A percentile compares a stretch with the other conserved stretches of the same genome.
phyloP scores from a whole-genome alignment of 1,139 yeast species.

The Lodderomyces elongisporus region DNA sequence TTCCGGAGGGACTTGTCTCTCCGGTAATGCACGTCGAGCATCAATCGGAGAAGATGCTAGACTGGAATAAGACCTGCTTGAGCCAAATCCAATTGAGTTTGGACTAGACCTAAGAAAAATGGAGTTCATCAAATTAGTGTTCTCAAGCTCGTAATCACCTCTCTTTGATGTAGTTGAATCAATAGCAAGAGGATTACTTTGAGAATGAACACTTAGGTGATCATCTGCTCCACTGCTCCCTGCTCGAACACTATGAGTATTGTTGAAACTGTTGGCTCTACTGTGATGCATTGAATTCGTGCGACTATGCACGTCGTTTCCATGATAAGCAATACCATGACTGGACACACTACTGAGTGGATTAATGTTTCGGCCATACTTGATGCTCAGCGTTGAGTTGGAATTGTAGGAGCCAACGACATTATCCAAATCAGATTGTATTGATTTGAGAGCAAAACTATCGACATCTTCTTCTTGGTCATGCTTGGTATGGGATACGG shows the following conservation, averaged over 20 bases:
- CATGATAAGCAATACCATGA: background rate
- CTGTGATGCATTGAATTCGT: constrained; percentile 13
- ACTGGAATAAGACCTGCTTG: constrained; percentile 3
- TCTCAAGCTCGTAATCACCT: constrained; percentile 36
- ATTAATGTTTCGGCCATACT: constrained; percentile 19
- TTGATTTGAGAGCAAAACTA: constrained; percentile 17
- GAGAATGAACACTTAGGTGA: constrained; percentile 6
- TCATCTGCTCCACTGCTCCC: background rate
- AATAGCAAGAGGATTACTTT: constrained; percentile 6
- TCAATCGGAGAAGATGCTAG: constrained; percentile 6
- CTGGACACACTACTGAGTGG: background rate
- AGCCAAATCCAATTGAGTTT: constrained; percentile 6
- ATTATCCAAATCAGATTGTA: constrained; percentile 39
- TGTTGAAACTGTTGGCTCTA: constrained; percentile 17
- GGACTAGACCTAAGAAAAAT: constrained; percentile 13
- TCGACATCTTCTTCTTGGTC: background rate
- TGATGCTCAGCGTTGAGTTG: constrained; percentile 40
- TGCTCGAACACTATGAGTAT: constrained; percentile 3
- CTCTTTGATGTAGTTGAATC: background rate
- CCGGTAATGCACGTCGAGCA: background rate
- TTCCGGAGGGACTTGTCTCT: background rate
- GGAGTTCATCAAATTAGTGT: constrained; percentile 35
- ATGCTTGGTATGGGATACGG: background rate
- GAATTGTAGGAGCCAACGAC: constrained; percentile 43
- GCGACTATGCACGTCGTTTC: background rate